Conservation (phyloP, 495 filamentous ascomycete species). For the Xylaria grammica region DNA sequence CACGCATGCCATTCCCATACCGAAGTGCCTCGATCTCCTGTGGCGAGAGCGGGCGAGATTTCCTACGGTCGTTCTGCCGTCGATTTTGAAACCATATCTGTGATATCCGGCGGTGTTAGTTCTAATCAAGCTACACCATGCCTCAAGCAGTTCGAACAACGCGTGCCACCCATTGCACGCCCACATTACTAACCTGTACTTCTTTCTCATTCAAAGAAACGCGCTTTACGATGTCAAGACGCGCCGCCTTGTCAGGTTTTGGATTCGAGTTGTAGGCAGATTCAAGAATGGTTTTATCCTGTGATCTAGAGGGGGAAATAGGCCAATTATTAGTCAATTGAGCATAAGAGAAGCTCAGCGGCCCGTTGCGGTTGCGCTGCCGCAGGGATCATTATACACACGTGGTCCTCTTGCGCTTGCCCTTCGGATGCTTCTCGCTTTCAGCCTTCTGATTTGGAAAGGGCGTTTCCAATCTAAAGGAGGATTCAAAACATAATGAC, state of each 20-base stretch:
- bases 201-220: conserved; percentile 96
- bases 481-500: conserved; percentile 37
- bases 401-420: conserved; percentile 61
- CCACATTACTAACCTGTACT: conserved; percentile 77
- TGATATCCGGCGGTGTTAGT: conserved; percentile 25
- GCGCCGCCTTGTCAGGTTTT: conserved; percentile 90
- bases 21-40: conserved; percentile 74
- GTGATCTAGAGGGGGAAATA: conserved; percentile 59
- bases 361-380: not conserved
- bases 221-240: conserved; percentile 78
- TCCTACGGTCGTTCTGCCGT: conserved; percentile 89
- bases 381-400: conserved; percentile 39
- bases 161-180: not conserved
- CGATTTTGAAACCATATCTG: conserved; percentile 99
- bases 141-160: not conserved
- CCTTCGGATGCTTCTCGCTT: conserved; percentile 50
- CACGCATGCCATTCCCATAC: conserved; percentile 58
- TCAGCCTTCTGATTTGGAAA: conserved; percentile 37
- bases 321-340: conserved; percentile 23
- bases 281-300: conserved; percentile 92
- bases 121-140: not conserved
- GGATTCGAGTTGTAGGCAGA: conserved; percentile 82
- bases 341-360: conserved; percentile 3
- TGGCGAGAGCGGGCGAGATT: conserved; percentile 82
- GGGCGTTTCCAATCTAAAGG: conserved; percentile 36